Conservation (phyloP, 768 basidiomycete genomes). For the Pisolithus tinctorius region DNA sequence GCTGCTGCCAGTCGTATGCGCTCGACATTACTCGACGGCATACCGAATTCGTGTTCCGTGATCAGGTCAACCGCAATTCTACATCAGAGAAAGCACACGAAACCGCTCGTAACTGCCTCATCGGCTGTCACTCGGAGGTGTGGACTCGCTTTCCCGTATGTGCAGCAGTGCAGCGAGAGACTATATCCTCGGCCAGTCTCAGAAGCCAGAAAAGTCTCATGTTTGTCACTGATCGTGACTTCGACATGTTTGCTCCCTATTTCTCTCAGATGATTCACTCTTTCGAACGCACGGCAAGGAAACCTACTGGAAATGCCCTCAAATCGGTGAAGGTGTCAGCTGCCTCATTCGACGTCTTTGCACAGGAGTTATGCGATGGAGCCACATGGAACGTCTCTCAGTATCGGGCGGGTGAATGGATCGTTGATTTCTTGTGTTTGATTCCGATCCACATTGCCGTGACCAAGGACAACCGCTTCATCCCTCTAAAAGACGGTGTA, state of each 20-base stretch:
- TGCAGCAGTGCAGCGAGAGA: constrained; percentile 43
- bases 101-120: constrained; percentile 38
- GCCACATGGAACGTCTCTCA: constrained; percentile 27
- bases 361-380: constrained; percentile 6
- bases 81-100: constrained; percentile 4
- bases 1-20: constrained; percentile 34
- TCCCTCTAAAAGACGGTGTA: constrained; percentile 49
- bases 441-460: constrained; percentile 55
- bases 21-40: constrained; percentile 49
- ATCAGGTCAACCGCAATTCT: constrained; percentile 26
- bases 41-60: constrained; percentile 51
- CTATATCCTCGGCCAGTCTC: constrained; percentile 29
- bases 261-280: constrained; percentile 37
- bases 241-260: constrained; percentile 32
- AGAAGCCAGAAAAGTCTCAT: constrained; percentile 31
- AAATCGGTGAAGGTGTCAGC: constrained; percentile 32
- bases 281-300: constrained; percentile 46
- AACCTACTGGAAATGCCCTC: constrained; percentile 43
- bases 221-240: constrained; percentile 38
- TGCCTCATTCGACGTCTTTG: constrained; percentile 24
- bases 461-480: constrained; percentile 47
- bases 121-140: constrained; percentile 50
- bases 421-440: constrained; percentile 47
- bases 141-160: constrained; percentile 59
- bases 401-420: constrained; percentile 51